Evolutionary conservation across 2,329 filamentous ascomycete species (phyloP).

Genomic region (Aspergillus intermedius): DNA sequence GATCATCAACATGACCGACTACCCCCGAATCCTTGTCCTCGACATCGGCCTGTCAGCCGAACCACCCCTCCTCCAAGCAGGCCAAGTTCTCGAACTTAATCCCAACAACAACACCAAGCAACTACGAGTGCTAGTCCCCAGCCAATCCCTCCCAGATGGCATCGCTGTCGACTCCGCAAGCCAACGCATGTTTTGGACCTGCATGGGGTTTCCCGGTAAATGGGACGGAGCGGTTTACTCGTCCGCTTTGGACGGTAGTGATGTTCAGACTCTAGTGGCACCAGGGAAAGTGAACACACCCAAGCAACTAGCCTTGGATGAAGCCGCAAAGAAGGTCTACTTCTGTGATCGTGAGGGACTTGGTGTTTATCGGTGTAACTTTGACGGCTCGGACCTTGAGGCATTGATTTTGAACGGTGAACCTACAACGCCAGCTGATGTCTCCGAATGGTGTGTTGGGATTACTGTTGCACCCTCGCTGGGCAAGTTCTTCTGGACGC

Average conservation of each 20-base stretch:
- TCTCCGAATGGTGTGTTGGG: slow-evolving; percentile 50
- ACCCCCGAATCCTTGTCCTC: slow-evolving; percentile 11
- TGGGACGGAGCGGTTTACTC: slow-evolving; percentile 42
- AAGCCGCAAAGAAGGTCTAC: slow-evolving; percentile 27
- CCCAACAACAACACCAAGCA: slow-evolving; percentile 12
- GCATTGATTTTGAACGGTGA: slow-evolving; percentile 36
- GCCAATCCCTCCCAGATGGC: slow-evolving; percentile 38
- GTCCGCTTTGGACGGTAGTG: slow-evolving; percentile 45
- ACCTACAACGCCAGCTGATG: slow-evolving; percentile 20
- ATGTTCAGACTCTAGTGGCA: slow-evolving; percentile 40
- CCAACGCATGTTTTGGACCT: slow-evolving; percentile 45
- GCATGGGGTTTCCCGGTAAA: slow-evolving; percentile 40
- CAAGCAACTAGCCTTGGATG: slow-evolving; percentile 35
- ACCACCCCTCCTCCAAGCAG: slow-evolving; percentile 8
- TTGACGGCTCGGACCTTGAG: slow-evolving; percentile 29
- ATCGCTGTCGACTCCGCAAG: slow-evolving; percentile 31
- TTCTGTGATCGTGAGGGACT: slow-evolving; percentile 41
- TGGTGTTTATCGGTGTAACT: slow-evolving; percentile 30
- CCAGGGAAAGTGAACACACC: slow-evolving; percentile 45
- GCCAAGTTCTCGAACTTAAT: slow-evolving; percentile 14
- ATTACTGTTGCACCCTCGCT: slow-evolving; percentile 41
- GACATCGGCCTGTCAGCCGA: slow-evolving; percentile 18
- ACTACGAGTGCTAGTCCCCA: slow-evolving; percentile 8
- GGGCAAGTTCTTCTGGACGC: slow-evolving; percentile 53
- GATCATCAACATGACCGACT: not conserved